Conservation (phyloP, 176 grass and related monocot genomes). For the Canna indica region DNA sequence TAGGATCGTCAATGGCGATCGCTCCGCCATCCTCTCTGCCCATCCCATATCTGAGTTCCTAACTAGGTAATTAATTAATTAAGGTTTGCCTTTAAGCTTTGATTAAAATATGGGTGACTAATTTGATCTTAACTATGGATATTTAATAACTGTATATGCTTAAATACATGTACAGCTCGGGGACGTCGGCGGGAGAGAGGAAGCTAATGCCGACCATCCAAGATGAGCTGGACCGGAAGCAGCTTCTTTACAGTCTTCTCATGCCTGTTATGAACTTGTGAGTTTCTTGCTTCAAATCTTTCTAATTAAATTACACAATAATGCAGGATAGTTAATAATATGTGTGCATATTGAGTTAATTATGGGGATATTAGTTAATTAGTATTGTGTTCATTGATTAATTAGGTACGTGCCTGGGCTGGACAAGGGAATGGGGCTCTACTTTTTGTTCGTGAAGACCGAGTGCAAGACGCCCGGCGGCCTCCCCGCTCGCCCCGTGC, state of each 20-base stretch:
- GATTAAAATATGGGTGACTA: not conserved
- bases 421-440: conserved; percentile 13
- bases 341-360: not conserved
- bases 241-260: conserved; percentile 18
- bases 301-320: not conserved
- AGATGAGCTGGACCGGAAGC: conserved; percentile 8
- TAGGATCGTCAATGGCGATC: conserved; percentile 18
- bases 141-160: not conserved
- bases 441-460: conserved; percentile 16
- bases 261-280: conserved; percentile 21
- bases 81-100: not conserved
- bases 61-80: not conserved
- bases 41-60: conserved; percentile 18
- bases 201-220: conserved; percentile 18
- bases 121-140: not conserved
- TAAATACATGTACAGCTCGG: not conserved
- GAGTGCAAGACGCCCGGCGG: conserved; percentile 13
- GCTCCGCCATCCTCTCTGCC: conserved; percentile 13
- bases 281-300: not conserved
- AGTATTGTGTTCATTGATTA: no score
- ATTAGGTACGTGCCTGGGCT: conserved; percentile 6
- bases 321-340: not conserved
- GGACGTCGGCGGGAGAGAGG: conserved; percentile 16
- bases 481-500: conserved; percentile 11
- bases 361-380: no score